These are phyloP conservation scores for Thymus quinquecostatus DNA, from an alignment of 257 asterid species.

Conservation along the genomic window DNA sequence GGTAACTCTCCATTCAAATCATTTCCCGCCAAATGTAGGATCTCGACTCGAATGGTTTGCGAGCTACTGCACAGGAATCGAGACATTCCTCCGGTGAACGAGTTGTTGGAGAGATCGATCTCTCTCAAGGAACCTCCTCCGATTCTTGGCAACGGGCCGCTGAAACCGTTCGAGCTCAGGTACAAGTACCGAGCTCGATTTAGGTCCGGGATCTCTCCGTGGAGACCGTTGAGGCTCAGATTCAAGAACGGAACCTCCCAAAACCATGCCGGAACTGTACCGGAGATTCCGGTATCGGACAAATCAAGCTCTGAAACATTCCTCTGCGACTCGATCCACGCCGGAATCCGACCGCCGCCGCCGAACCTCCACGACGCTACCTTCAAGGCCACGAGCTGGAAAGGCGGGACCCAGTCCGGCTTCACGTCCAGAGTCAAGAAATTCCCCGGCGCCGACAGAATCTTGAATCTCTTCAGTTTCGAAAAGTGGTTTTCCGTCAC, in stretches of 20 bases:
- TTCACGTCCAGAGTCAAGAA: constrained; percentile 31
- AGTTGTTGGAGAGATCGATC: constrained; percentile 42
- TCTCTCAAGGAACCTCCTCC: neutral
- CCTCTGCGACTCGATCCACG: constrained; percentile 31
- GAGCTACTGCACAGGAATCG: constrained; percentile 28
- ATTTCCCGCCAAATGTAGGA: constrained; percentile 39
- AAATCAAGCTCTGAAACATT: neutral
- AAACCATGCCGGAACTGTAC: constrained; percentile 37
- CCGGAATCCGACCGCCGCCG: neutral
- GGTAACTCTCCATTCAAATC: constrained; percentile 34
- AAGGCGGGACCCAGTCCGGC: constrained; percentile 32
- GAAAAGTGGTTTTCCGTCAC: constrained; percentile 35
- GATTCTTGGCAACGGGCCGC: constrained; percentile 34
- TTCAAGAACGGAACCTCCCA: constrained; percentile 28
- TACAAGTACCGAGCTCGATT: neutral
- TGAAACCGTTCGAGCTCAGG: constrained; percentile 39
- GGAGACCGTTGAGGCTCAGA: constrained; percentile 15
- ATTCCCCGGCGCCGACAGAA: constrained; percentile 25
- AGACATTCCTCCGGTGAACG: constrained; percentile 23
- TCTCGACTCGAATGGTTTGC: neutral
- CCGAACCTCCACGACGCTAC: constrained; percentile 36
- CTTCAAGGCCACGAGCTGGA: accelerated
- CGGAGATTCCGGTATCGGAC: constrained; percentile 34
- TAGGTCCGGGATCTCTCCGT: neutral
- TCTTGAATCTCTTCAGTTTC: constrained; percentile 29